Conservation (phyloP, 2,329 filamentous ascomycete genomes). For the Volutella citrinella region DNA sequence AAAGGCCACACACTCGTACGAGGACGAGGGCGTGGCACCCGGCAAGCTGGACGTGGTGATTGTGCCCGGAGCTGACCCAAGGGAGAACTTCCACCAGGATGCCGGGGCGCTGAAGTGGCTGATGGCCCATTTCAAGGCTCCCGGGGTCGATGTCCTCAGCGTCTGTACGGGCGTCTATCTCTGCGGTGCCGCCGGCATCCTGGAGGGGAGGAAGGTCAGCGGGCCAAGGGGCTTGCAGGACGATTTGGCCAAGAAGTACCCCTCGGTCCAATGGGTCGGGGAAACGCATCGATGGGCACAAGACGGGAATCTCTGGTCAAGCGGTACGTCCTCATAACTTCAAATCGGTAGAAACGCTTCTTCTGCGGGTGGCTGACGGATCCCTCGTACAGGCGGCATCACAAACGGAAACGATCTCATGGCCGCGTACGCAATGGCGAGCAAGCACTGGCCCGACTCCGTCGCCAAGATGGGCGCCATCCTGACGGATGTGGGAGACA, state of each 20-base stretch:
- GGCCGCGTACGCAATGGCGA: conserved; percentile 46
- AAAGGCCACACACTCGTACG: conserved; percentile 41
- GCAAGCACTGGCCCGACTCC: conserved; percentile 39
- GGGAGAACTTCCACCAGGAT: conserved; percentile 26
- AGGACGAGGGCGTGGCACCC: conserved; percentile 44
- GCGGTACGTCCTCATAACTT: conserved; percentile 48
- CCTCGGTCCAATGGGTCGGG: conserved; percentile 40
- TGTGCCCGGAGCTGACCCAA: conserved; percentile 49
- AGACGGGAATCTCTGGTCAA: conserved; percentile 54
- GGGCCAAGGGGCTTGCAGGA: conserved; percentile 45
- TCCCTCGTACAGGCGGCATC: conserved; percentile 48
- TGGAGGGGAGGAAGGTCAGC: conserved; percentile 43
- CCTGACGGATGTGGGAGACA: conserved; percentile 48
- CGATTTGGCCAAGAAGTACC: conserved; percentile 35
- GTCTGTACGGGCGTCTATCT: conserved; percentile 51
- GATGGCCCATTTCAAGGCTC: conserved; percentile 33
- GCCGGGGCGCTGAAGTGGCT: conserved; percentile 43
- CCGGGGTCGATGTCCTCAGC: conserved; percentile 45
- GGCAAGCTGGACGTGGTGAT: conserved; percentile 50
- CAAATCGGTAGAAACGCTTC: no score
- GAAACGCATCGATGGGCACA: conserved; percentile 47
- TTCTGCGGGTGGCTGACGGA: no score
- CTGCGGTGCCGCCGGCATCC: conserved; percentile 46
- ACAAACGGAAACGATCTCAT: conserved; percentile 57
- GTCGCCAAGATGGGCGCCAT: conserved; percentile 42